Conservation (phyloP, 805 yeast species). For the Candida jianshihensis region DNA sequence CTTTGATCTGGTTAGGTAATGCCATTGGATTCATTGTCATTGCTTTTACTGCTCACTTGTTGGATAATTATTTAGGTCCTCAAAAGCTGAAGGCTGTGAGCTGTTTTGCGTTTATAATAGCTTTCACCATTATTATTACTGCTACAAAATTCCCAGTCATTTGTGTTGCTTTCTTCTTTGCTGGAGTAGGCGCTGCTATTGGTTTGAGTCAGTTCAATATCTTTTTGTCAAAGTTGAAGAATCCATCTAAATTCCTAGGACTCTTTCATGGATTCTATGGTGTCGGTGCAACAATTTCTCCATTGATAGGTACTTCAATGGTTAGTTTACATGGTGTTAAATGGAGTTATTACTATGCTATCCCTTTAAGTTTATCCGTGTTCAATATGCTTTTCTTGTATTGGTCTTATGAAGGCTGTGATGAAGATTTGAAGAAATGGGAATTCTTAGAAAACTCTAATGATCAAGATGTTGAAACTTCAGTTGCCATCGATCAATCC, state of each 20-base stretch:
- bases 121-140: conserved; percentile 38
- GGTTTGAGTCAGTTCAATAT: conserved; percentile 45
- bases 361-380: conserved; percentile 38
- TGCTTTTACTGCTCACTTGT: conserved; percentile 38
- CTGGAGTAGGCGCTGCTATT: conserved; percentile 51
- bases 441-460: conserved; percentile 7
- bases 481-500: too few relatives aligned
- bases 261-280: conserved; percentile 58
- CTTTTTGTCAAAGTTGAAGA: conserved; percentile 37
- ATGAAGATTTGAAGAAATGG: conserved; percentile 30
- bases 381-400: conserved; percentile 27
- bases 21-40: conserved; percentile 48
- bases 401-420: conserved; percentile 39
- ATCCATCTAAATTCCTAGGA: conserved; percentile 43
- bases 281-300: conserved; percentile 55
- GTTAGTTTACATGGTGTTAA: conserved; percentile 38
- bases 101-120: conserved; percentile 27
- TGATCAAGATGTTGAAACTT: conserved; percentile 1
- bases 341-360: conserved; percentile 50
- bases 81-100: conserved; percentile 34
- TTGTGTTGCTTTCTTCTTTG: conserved; percentile 44
- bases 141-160: conserved; percentile 40
- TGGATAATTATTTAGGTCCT: conserved; percentile 36
- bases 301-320: conserved; percentile 50
- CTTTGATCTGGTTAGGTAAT: conserved; percentile 50